Base-by-base conservation (phyloP, 805 yeast genomes). In the Nakazawaea populi region DNA sequence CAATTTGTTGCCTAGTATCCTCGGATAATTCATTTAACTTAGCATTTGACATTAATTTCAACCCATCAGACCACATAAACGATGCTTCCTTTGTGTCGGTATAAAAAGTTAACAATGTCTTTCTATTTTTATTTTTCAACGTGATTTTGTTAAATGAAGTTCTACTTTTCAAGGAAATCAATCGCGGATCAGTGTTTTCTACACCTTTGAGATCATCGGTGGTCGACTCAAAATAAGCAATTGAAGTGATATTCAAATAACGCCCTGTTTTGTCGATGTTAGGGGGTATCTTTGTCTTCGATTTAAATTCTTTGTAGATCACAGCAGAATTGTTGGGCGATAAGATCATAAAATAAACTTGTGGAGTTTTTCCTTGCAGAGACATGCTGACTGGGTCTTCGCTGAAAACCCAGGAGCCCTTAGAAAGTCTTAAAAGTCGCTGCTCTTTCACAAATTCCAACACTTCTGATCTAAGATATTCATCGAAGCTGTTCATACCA, bases 331-430 rank as follows among this genome's bases (percentile, higher is more conserved):
- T 77, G 61, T 85, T 83, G 10, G 91, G 87, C 2, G 91, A 83
- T 42, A 87, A 66, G 8, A 80, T 70, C 46, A 85, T 72, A 60
- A 77, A 87, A 61, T 74, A 82, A 52, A 72, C 72, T 55, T 73
- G 76, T 9, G 71, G 70, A 36, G 59, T 54, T 36, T 56, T 60
- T 37, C 56, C 53, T 34, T 54, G 49, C 44, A 52, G 52, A 9
- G 52, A 34, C 3, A 54, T 40, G 10, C 56, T 62, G 46, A 57
- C 53, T 29, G 86, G 89, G 48, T 75, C 69, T 37, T 82, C 85
- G 1, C 83, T 75, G 60, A 73, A 85, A 11, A 86, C 91, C 96
- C 96, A 89, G 2, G 87, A 77, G 1, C 96, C 96, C 59, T 77
- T 82, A 30, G 89, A 80, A 46, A 89, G 67, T 60, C 82, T 83